These are phyloP conservation scores for Alternaria triticimaculans DNA, from an alignment of 2,329 filamentous ascomycete species.

Conservation along the genomic window DNA sequence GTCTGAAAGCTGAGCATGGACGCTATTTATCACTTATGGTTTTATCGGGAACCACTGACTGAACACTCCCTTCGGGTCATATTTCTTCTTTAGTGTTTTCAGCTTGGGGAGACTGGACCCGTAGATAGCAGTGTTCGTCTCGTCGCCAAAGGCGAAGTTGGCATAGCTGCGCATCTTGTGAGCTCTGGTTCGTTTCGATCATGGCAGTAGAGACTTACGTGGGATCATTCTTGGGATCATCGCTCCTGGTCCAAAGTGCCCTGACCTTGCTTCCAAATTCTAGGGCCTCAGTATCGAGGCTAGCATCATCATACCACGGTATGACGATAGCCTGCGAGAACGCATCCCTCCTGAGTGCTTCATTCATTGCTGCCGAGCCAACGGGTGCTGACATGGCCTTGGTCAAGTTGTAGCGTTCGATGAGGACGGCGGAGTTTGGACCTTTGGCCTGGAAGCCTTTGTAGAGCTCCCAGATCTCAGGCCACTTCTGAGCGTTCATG, in stretches of 20 bases:
- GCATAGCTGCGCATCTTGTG: slow-evolving; percentile 24
- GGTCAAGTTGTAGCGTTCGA: slow-evolving; percentile 48
- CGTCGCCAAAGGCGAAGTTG: slow-evolving; percentile 39
- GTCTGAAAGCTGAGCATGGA: too few relatives aligned
- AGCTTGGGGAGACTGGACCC: slow-evolving; percentile 28
- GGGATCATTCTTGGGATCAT: slow-evolving; percentile 19
- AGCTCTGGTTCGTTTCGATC: not conserved
- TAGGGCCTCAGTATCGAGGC: slow-evolving; percentile 45
- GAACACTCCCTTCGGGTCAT: slow-evolving; percentile 32
- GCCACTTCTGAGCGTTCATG: slow-evolving; percentile 49
- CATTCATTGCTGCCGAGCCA: slow-evolving; percentile 37
- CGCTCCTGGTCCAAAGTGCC: slow-evolving; percentile 32
- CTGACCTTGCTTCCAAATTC: slow-evolving; percentile 43
- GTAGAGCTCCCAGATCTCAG: slow-evolving; percentile 50
- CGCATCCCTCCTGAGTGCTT: slow-evolving; percentile 34
- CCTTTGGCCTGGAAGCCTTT: slow-evolving; percentile 46
- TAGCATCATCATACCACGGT: slow-evolving; percentile 49
- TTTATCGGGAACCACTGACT: slow-evolving; percentile 37
- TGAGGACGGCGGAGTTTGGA: slow-evolving; percentile 42
- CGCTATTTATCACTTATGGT: not conserved
- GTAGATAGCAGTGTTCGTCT: slow-evolving; percentile 30
- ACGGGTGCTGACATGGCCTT: slow-evolving; percentile 32
- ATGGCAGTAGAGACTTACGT: slow-evolving; percentile 20
- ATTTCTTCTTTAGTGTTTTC: slow-evolving; percentile 31
- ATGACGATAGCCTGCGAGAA: slow-evolving; percentile 50